A percentile compares a stretch with the other conserved stretches of the same genome.
phyloP scores from a whole-genome alignment of 176 grass and related monocot species.

The Thalia dealbata region DNA sequence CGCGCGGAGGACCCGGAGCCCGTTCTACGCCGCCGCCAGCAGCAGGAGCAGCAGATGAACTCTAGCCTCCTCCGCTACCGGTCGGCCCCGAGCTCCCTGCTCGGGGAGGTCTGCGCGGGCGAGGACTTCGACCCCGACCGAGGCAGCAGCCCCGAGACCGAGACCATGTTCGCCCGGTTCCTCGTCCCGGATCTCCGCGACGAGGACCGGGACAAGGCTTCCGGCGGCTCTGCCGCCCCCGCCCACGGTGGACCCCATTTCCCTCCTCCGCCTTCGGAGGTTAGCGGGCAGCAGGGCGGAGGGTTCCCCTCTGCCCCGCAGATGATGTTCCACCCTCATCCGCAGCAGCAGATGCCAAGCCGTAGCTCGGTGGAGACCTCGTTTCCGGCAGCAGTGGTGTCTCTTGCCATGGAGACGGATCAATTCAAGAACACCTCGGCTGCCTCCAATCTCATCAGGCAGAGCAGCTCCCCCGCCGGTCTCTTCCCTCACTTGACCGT shows the following conservation, averaged over 20 bases:
- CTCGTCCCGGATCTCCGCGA: conserved; percentile 34
- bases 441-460: conserved; percentile 36
- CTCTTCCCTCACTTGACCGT: conserved; percentile 66
- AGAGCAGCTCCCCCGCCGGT: conserved; percentile 86
- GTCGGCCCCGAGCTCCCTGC: conserved; percentile 62
- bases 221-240: conserved; percentile 6
- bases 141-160: conserved; percentile 39
- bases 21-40: conserved; percentile 24
- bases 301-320: conserved; percentile 48
- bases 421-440: conserved; percentile 14
- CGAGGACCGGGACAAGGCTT: conserved; percentile 39
- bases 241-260: neutral
- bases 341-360: conserved; percentile 36
- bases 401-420: conserved; percentile 36
- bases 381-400: conserved; percentile 47
- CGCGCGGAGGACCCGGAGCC: conserved; percentile 29
- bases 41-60: conserved; percentile 41
- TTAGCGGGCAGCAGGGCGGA: conserved; percentile 27
- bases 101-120: conserved; percentile 76
- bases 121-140: conserved; percentile 53
- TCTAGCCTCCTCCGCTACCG: conserved; percentile 76
- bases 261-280: conserved; percentile 15
- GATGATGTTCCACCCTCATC: conserved; percentile 57
- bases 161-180: conserved; percentile 64
- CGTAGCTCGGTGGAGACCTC: conserved; percentile 33